Evolutionary conservation across 225 moss, liverwort and hornwort species (phyloP).

Genomic region (Sphagnum contortum): DNA sequence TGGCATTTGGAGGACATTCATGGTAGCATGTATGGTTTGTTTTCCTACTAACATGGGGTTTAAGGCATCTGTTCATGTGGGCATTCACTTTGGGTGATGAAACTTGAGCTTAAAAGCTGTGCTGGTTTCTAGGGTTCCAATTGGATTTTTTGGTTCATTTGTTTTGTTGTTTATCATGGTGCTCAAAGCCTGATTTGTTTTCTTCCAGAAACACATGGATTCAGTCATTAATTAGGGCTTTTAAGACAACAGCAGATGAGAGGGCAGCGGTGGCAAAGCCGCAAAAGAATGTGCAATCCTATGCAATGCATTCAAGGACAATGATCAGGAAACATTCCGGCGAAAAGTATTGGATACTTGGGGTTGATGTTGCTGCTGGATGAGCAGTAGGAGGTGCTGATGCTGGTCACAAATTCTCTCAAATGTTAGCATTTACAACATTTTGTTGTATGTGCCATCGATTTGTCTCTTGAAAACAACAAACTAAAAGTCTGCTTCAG

Average conservation of each 20-base stretch:
- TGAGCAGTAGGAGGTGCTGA: conserved; percentile 52
- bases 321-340: conserved; percentile 50
- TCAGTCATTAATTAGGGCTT: conserved; percentile 39
- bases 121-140: too few relatives aligned
- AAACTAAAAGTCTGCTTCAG: too few relatives aligned
- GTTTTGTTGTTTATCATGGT: too few relatives aligned
- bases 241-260: conserved; percentile 58
- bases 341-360: conserved; percentile 54
- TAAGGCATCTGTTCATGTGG: too few relatives aligned
- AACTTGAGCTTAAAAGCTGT: too few relatives aligned
- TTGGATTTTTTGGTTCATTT: too few relatives aligned
- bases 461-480: neutral
- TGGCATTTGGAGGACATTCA: too few relatives aligned
- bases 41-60: too few relatives aligned
- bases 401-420: conserved; percentile 57
- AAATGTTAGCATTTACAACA: conserved; percentile 30
- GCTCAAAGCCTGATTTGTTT: conserved; percentile 4
- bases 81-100: too few relatives aligned
- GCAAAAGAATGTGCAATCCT: conserved; percentile 45
- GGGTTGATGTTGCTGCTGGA: conserved; percentile 54
- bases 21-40: too few relatives aligned
- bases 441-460: conserved; percentile 2
- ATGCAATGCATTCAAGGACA: conserved; percentile 43
- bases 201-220: conserved; percentile 44
- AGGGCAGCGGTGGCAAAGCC: conserved; percentile 32